Evolutionary conservation across 1,284 basidiomycete species (phyloP).

Genomic region (Ceratobasidium sp.): DNA sequence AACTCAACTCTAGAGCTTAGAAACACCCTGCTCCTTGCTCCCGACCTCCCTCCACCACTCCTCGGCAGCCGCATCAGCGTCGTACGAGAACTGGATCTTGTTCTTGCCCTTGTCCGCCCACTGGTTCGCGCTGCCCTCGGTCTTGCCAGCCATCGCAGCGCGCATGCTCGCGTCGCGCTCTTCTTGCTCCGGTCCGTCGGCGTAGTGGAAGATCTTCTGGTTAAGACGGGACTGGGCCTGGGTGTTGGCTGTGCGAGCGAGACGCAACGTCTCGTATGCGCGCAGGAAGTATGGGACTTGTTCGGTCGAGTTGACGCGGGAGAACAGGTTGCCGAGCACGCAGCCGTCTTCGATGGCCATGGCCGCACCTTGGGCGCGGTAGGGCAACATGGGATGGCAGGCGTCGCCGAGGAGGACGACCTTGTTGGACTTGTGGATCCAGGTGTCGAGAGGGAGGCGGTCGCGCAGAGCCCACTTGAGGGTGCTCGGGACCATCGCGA

Average conservation of each 20-base stretch:
- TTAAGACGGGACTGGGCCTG: constrained; percentile 48
- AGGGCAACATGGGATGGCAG: constrained; percentile 76
- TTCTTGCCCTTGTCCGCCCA: constrained; percentile 50
- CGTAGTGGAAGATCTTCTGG: constrained; percentile 49
- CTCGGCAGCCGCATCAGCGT: constrained; percentile 48
- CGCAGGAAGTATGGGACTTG: constrained; percentile 46
- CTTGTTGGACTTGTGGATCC: constrained; percentile 63
- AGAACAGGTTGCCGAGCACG: constrained; percentile 63
- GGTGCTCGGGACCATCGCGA: constrained; percentile 61
- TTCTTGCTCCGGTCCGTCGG: constrained; percentile 49
- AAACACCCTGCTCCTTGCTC: constrained; percentile 42
- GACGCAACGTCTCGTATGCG: constrained; percentile 49
- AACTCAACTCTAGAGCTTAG: constrained; percentile 20
- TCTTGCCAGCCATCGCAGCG: constrained; percentile 47
- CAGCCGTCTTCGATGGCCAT: constrained; percentile 78
- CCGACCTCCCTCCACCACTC: constrained; percentile 48
- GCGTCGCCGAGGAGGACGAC: constrained; percentile 67
- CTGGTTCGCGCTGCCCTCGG: constrained; percentile 47
- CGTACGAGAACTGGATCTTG: constrained; percentile 48
- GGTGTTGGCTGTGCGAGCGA: constrained; percentile 47
- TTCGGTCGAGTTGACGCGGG: constrained; percentile 46
- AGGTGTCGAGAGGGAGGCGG: constrained; percentile 57
- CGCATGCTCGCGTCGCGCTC: constrained; percentile 47
- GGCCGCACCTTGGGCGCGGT: constrained; percentile 75
- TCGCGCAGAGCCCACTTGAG: constrained; percentile 59